These are phyloP conservation scores for Colletotrichum liaoningense DNA, from an alignment of 2,329 filamentous ascomycete genomes.

Conservation along the genomic window DNA sequence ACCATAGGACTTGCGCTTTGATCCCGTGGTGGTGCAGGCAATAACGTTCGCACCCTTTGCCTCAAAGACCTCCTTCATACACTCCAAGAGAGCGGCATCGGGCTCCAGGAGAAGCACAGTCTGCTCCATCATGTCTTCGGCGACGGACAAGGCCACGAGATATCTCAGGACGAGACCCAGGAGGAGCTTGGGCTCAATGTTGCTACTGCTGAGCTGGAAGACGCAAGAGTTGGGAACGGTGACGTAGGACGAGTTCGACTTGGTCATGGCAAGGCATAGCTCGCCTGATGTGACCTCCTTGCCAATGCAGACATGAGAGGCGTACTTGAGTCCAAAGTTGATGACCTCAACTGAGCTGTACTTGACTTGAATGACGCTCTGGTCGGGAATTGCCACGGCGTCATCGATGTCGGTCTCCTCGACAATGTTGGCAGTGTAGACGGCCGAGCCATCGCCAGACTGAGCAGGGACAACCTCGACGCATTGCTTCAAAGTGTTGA, in stretches of 20 bases:
- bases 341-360: conserved; percentile 50
- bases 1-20: neutral
- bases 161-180: conserved; percentile 41
- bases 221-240: conserved; percentile 38
- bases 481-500: conserved; percentile 47
- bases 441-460: conserved; percentile 33
- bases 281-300: conserved; percentile 40
- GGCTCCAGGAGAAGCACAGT: conserved; percentile 48
- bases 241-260: conserved; percentile 49
- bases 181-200: conserved; percentile 37
- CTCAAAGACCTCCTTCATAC: conserved; percentile 39
- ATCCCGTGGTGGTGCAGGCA: conserved; percentile 39
- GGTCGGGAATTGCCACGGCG: neutral
- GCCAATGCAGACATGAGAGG: conserved; percentile 48
- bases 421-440: conserved; percentile 37
- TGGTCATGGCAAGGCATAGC: conserved; percentile 44
- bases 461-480: conserved; percentile 42
- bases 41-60: conserved; percentile 31
- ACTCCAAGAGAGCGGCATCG: conserved; percentile 43
- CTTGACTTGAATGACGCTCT: conserved; percentile 44
- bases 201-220: conserved; percentile 26
- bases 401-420: conserved; percentile 34
- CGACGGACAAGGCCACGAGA: conserved; percentile 38
- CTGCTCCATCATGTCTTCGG: conserved; percentile 19
- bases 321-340: conserved; percentile 38